A percentile compares a stretch with the other conserved stretches of the same genome.
Evolutionary conservation across 345 rosid genomes (phyloP).

Genomic region (Brassica carinata): DNA sequence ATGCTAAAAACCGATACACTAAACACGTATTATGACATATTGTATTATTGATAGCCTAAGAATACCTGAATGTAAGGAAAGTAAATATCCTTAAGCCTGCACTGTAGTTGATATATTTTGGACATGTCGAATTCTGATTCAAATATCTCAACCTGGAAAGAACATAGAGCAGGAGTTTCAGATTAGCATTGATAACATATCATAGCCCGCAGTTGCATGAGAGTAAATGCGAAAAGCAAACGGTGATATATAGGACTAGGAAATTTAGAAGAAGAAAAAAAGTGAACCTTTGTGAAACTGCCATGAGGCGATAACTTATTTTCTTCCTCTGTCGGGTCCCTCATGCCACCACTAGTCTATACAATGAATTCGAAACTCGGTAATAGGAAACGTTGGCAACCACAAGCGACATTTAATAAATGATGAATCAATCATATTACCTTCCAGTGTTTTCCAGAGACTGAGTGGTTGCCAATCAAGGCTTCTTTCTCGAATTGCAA

Average conservation of each 20-base stretch:
- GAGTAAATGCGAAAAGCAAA: slow-evolving; percentile 1
- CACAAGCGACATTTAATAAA: not conserved
- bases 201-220: not conserved
- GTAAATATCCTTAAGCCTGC: slow-evolving; percentile 82
- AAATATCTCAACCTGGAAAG: slow-evolving; percentile 63
- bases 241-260: not conserved
- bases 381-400: slow-evolving; percentile 1
- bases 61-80: slow-evolving; percentile 83
- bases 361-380: slow-evolving; percentile 10
- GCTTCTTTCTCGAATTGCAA: slow-evolving; percentile 59
- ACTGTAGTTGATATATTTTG: slow-evolving; percentile 51
- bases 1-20: not conserved
- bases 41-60: not conserved
- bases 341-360: slow-evolving; percentile 62
- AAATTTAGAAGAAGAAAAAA: not conserved
- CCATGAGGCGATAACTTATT: slow-evolving; percentile 49
- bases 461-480: slow-evolving; percentile 43
- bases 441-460: slow-evolving; percentile 54
- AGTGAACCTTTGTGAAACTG: slow-evolving; percentile 57
- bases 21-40: not conserved
- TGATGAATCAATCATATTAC: slow-evolving; percentile 40
- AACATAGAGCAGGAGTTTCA: slow-evolving; percentile 2
- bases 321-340: slow-evolving; percentile 60
- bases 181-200: slow-evolving; percentile 15
- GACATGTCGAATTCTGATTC: slow-evolving; percentile 47